Evolutionary conservation across 2,329 filamentous ascomycete species (phyloP), one percentile per base, ranked within the genome.

Genomic region (Fusarium buxicola): DNA sequence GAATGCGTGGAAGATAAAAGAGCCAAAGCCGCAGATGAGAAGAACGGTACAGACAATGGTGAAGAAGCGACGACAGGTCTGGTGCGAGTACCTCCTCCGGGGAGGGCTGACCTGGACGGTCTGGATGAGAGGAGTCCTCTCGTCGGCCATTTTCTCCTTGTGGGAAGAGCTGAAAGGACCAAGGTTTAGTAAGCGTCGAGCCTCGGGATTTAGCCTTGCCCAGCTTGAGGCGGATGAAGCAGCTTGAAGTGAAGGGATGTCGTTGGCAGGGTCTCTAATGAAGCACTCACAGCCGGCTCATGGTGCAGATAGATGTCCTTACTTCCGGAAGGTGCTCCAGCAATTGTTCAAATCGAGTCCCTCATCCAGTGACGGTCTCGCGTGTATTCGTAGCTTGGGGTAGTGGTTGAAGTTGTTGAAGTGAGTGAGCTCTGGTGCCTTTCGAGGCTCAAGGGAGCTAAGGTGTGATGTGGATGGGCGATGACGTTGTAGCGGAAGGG

Each of bases 121-220:
- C 69, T 87, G 82, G 60, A 92, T 83, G 68, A 92, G 82, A 55
- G 90, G 89, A 46, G 88, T 90, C 54, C 80, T 81, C 78, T 92
- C 89, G 73, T 58, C 68, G 50, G 74, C 63, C 76, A 78, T 77
- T 49, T 75, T 75, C 54, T 75, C 71, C n/a, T 49, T 41, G 28
- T 64, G 41, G 52, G 46, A 56, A 46, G 61, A 60, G 38, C 48
- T 65, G 38, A 21, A 10, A 28, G 27, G 16, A 8, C 21, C 24
- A 12, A 41, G 16, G 12, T 48, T 65, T 30, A 58, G 58, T 31
- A 46, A 32, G n/a, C 21, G 50, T 31, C n/a, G 30, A 27, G 10
- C 34, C 36, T 31, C 13, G 15, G 15, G 35, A 11, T 44, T 59
- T 53, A 58, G 43, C 11, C 28, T 41, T 44, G 43, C 34, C 47